These are phyloP conservation scores for Hypomontagnella monticulosa DNA, from an alignment of 495 filamentous ascomycete species.

Conservation along the genomic window DNA sequence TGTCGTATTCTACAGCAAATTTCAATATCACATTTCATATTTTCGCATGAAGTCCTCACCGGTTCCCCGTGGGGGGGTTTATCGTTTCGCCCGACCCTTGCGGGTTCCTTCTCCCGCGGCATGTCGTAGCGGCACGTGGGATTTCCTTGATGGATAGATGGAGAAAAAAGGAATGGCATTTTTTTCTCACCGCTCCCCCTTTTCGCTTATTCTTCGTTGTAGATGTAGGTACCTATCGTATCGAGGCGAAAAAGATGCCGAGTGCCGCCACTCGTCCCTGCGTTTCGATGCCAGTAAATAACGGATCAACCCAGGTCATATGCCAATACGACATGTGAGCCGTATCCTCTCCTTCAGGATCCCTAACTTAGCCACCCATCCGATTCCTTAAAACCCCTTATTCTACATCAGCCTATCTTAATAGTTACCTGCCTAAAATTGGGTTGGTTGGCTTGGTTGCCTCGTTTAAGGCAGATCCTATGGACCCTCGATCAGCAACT, in stretches of 20 bases:
- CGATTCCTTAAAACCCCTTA: not conserved
- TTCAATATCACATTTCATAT: not conserved
- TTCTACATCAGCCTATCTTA: constrained; percentile 15
- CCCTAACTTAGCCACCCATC: not conserved
- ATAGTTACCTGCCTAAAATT: constrained; percentile 23
- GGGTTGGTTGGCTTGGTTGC: constrained; percentile 4
- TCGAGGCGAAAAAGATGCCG: constrained; percentile 18
- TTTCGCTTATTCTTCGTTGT: not conserved
- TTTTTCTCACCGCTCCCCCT: constrained; percentile 12
- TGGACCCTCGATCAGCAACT: constrained; percentile 8
- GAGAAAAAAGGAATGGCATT: constrained; percentile 14
- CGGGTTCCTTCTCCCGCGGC: constrained; percentile 17
- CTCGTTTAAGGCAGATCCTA: constrained; percentile 16
- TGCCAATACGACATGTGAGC: constrained; percentile 24
- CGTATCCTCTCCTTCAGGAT: not conserved
- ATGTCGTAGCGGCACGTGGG: constrained; percentile 33
- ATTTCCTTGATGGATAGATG: constrained; percentile 21
- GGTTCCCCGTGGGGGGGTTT: constrained; percentile 6
- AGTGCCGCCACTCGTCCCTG: constrained; percentile 15
- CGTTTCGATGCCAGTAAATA: constrained; percentile 6
- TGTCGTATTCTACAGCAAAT: too few species aligned
- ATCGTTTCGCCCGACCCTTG: constrained; percentile 18
- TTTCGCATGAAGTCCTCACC: constrained; percentile 3
- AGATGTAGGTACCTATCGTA: not conserved
- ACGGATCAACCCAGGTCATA: constrained; percentile 13